Evolutionary conservation across 2,329 filamentous ascomycete genomes (phyloP).

Genomic region (Aureobasidium melanogenum): DNA sequence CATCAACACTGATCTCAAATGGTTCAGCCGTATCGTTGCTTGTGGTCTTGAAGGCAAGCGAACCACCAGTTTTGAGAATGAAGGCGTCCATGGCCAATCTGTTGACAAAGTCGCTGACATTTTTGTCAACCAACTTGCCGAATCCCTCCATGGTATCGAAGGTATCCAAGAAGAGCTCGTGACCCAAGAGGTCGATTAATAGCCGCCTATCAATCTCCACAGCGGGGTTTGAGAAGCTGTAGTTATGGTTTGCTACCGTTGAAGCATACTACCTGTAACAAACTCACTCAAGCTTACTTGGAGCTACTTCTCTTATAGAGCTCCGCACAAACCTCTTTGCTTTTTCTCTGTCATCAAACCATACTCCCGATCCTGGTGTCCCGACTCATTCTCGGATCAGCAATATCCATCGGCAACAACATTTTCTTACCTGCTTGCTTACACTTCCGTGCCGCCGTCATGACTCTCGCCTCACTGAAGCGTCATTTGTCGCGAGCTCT

Average conservation of each 20-base stretch:
- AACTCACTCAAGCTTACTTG: not conserved
- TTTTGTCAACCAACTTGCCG: conserved; percentile 34
- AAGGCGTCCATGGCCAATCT: conserved; percentile 33
- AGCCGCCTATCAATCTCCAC: not conserved
- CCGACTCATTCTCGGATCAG: not conserved
- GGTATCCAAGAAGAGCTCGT: conserved; percentile 15
- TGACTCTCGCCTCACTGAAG: not conserved
- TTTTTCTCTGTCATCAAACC: not conserved
- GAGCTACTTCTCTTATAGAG: not conserved
- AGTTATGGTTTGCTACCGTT: not conserved
- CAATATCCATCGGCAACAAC: not conserved
- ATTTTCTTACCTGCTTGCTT: not conserved
- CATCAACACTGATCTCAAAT: conserved; percentile 54
- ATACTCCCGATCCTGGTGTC: not conserved
- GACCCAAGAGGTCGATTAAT: not conserved
- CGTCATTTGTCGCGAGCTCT: not conserved
- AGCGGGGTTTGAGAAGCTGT: no score
- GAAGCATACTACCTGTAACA: conserved; percentile 5
- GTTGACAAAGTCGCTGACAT: conserved; percentile 31
- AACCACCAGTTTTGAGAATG: conserved; percentile 62
- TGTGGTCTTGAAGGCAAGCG: conserved; percentile 76
- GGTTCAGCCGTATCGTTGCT: conserved; percentile 70
- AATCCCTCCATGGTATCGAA: conserved; percentile 20
- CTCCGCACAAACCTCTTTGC: not conserved
- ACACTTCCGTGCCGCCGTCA: not conserved